phyloP scores from a whole-genome alignment of 768 basidiomycete genomes.

The Favolaschia claudopus region DNA sequence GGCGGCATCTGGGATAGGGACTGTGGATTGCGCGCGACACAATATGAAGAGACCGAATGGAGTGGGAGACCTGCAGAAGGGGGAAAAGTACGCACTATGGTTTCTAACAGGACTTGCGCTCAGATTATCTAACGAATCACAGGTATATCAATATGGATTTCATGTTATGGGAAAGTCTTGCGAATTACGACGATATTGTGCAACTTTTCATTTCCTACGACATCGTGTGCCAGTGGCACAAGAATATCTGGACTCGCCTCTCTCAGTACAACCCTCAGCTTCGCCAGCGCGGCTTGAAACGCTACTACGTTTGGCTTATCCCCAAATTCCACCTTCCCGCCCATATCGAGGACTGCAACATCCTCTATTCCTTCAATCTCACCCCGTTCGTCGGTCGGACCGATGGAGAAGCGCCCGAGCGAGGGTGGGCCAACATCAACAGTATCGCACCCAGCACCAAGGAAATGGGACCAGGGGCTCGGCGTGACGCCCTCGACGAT shows the following conservation, averaged over 20 bases:
- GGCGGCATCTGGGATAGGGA: constrained; percentile 16
- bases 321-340: constrained; percentile 37
- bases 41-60: constrained; percentile 14
- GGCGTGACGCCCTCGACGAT: neutral
- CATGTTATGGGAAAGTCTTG: constrained; percentile 29
- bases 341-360: constrained; percentile 23
- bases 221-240: constrained; percentile 26
- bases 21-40: constrained; percentile 9
- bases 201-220: constrained; percentile 30
- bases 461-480: constrained; percentile 41
- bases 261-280: constrained; percentile 9
- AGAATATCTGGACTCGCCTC: constrained; percentile 27
- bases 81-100: constrained; percentile 27
- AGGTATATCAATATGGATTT: constrained; percentile 33
- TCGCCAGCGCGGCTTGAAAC: neutral
- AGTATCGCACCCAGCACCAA: constrained; percentile 38
- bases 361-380: constrained; percentile 32
- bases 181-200: neutral
- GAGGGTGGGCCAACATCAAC: constrained; percentile 42
- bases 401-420: constrained; percentile 39
- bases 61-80: constrained; percentile 28
- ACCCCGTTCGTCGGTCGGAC: constrained; percentile 45
- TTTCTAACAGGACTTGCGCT: neutral
- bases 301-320: constrained; percentile 24
- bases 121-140: neutral